Evolutionary conservation across 176 grass and related monocot genomes (phyloP).

Genomic region (Miscanthus lutarioriparius): DNA sequence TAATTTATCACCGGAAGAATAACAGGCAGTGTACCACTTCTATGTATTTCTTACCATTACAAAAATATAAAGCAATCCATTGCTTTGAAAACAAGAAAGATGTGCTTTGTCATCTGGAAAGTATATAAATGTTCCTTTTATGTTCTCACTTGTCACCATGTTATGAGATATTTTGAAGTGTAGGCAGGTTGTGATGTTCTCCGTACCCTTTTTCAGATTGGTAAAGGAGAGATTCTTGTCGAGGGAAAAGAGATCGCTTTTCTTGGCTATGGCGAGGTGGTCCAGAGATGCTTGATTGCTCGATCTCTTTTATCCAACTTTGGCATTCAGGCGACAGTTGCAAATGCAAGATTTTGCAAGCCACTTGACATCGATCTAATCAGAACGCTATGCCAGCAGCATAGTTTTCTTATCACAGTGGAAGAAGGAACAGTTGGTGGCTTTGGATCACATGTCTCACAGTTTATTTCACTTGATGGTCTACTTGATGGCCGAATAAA

Average conservation of each 20-base stretch:
- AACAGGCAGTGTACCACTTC: neutral
- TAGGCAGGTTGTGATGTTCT: neutral
- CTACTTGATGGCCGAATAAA: conserved; percentile 68
- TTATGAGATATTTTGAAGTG: neutral
- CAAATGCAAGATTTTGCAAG: conserved; percentile 80
- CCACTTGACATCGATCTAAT: conserved; percentile 77
- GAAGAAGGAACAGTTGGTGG: conserved; percentile 83
- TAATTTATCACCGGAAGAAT: neutral
- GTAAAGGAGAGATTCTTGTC: conserved; percentile 68
- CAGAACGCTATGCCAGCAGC: conserved; percentile 55
- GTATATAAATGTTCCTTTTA: neutral
- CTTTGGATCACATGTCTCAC: conserved; percentile 73
- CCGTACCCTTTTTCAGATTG: conserved; percentile 54
- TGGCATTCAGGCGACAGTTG: conserved; percentile 68
- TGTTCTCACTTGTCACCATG: neutral
- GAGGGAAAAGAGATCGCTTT: conserved; percentile 67
- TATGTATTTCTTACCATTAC: neutral
- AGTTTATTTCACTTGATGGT: conserved; percentile 77
- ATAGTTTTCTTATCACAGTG: conserved; percentile 69
- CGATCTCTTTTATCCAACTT: conserved; percentile 64
- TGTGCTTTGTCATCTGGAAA: neutral
- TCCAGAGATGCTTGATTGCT: conserved; percentile 74
- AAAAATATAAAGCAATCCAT: neutral
- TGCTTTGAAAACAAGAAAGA: neutral
- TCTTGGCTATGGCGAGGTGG: conserved; percentile 67